Base-by-base conservation (phyloP, 768 basidiomycete genomes). In the Coprinopsis strossmayeri region DNA sequence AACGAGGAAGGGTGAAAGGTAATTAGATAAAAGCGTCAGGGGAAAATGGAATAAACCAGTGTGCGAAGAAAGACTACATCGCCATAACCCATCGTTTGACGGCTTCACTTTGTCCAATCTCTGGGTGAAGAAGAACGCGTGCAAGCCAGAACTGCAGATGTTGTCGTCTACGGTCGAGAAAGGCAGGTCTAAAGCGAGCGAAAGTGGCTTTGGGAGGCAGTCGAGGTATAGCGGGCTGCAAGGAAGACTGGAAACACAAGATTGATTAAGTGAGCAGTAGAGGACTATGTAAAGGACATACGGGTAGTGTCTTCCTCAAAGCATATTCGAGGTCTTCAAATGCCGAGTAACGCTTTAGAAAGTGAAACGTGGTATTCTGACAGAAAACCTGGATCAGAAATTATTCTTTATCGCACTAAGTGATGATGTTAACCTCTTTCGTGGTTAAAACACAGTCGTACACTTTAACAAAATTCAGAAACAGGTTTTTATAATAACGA, bases 391-490 rank as follows among this genome's bases (percentile, higher is more conserved):
- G n/a, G 34, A 37, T 24, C 45, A 49, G 26, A 42, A 42, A 41
- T 21, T 13, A 58, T 40, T 41, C 21, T 10, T 28, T 49, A 17
- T 18, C 48, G 24, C 18, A 42, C 40, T 17, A 24, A 25, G 26
- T n/a, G 45, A 35, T 12, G 46, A 34, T 5, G 37, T 53, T 45
- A 23, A 63, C 69, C 68, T 84, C 82, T 61, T 78, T 81, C 0
- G 83, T 86, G 23, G 69, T 76, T 45, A 88, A 80, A 5, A 73
- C 79, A 55, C 81, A 83, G 53, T 87, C 84, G 57, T 85, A 87
- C 9, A 85, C 84, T 76, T 18, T 34, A 13, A 23, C 24, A 15
- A 11, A 38, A n/a, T 38, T 45, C 12, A 10, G 42, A 24, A n/a
- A n/a, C n/a, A n/a, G n/a, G n/a, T n/a, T n/a, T n/a, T n/a, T n/a